phyloP scores from a whole-genome alignment of 441 rosid genomes.

The Melastoma candidum region DNA sequence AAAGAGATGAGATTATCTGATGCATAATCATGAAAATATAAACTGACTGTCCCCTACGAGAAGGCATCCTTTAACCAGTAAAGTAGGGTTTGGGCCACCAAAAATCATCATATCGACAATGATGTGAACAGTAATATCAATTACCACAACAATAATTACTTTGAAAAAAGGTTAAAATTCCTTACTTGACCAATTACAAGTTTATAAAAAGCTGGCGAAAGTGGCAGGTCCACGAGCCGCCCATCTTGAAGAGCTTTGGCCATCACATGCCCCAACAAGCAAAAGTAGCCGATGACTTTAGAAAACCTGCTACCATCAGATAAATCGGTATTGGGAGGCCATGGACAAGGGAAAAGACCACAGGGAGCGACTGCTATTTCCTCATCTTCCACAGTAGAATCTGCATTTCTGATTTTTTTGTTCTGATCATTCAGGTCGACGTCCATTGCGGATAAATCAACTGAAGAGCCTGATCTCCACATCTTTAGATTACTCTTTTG shows the following conservation, averaged over 20 bases:
- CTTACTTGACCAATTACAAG: slow-evolving; percentile 90
- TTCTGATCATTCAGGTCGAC: slow-evolving; percentile 47
- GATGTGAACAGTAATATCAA: no score
- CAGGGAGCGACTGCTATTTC: slow-evolving; percentile 68
- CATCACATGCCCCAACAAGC: slow-evolving; percentile 92
- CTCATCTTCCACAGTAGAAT: slow-evolving; percentile 25
- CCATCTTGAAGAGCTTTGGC: slow-evolving; percentile 99
- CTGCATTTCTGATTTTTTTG: slow-evolving; percentile 23
- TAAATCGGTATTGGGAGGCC: slow-evolving; percentile 65
- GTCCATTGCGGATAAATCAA: slow-evolving; percentile 41
- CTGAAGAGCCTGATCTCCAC: slow-evolving; percentile 79
- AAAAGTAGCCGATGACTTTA: slow-evolving; percentile 78
- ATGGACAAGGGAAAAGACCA: slow-evolving; percentile 93
- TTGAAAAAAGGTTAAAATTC: slow-evolving; percentile 2
- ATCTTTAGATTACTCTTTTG: slow-evolving; percentile 82
- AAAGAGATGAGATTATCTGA: slow-evolving; percentile 3
- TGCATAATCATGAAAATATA: background rate
- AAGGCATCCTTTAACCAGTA: background rate
- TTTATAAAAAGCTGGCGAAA: slow-evolving; percentile 82
- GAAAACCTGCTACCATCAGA: slow-evolving; percentile 69
- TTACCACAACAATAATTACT: background rate
- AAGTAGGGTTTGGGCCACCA: no score
- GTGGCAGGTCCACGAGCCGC: slow-evolving; percentile 80
- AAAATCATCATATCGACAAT: no score
- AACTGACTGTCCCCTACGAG: background rate